phyloP scores from a whole-genome alignment of 495 filamentous ascomycete genomes.

The Astrothelium subdiscretum region DNA sequence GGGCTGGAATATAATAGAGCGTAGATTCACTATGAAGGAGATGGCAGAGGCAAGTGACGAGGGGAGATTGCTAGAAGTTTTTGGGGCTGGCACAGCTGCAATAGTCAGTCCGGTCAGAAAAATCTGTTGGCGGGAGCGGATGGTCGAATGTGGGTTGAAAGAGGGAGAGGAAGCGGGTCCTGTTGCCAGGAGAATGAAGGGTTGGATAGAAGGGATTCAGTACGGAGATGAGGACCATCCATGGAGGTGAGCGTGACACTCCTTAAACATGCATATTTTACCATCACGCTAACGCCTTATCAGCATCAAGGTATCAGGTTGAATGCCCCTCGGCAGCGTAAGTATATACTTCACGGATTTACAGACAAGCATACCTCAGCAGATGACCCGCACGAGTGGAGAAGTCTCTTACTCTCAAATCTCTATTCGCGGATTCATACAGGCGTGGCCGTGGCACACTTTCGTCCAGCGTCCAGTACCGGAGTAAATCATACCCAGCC shows the following conservation, averaged over 20 bases:
- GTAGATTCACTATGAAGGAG: slow-evolving; percentile 80
- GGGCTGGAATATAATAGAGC: slow-evolving; percentile 80
- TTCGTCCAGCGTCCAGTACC: no score
- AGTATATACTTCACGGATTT: no score
- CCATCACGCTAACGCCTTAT: not conserved
- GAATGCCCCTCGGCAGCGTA: not conserved
- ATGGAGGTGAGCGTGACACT: slow-evolving; percentile 45
- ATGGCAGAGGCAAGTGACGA: slow-evolving; percentile 68
- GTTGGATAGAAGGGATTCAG: slow-evolving; percentile 89
- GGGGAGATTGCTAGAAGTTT: slow-evolving; percentile 80
- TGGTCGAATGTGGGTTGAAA: slow-evolving; percentile 66
- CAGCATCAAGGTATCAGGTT: not conserved
- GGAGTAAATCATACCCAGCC: not conserved
- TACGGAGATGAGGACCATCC: slow-evolving; percentile 85
- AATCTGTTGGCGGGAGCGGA: slow-evolving; percentile 71
- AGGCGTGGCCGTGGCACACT: no score
- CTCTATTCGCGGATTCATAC: no score
- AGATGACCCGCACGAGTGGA: no score
- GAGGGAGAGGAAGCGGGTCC: slow-evolving; percentile 76
- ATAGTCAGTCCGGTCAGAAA: slow-evolving; percentile 69
- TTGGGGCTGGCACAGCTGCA: slow-evolving; percentile 85
- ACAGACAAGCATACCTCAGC: no score
- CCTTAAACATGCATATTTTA: not conserved
- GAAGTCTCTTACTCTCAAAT: no score
- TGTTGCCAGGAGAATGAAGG: slow-evolving; percentile 74